phyloP scores from a whole-genome alignment of 768 basidiomycete species.

The Rhizopogon vulgaris region DNA sequence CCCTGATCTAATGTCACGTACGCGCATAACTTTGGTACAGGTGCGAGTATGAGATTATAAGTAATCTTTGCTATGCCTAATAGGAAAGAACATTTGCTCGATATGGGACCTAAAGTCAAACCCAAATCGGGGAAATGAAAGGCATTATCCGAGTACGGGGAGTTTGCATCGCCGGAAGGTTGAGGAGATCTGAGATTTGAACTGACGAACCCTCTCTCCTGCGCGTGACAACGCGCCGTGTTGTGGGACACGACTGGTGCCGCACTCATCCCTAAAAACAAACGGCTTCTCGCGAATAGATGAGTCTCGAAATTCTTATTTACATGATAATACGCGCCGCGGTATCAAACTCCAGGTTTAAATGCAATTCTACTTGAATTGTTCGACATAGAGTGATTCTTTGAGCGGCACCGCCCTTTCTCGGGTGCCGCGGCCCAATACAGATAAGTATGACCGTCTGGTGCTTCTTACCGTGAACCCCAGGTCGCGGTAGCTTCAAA shows the following conservation, averaged over 20 bases:
- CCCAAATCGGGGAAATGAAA: conserved; percentile 9
- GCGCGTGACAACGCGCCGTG: neutral
- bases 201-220: neutral
- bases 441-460: neutral
- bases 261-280: neutral
- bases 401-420: conserved; percentile 12
- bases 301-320: neutral
- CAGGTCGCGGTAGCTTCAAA: neutral
- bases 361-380: neutral
- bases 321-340: neutral
- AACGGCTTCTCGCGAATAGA: neutral
- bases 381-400: neutral
- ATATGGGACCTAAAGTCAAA: neutral
- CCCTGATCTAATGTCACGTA: neutral
- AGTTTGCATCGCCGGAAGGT: conserved; percentile 26
- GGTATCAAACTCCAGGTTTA: neutral
- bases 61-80: neutral
- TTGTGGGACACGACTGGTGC: neutral
- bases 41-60: neutral
- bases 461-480: conserved; percentile 5
- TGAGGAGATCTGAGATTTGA: conserved; percentile 28
- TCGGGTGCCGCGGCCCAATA: conserved; percentile 8
- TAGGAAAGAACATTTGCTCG: too few relatives aligned
- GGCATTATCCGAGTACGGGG: conserved; percentile 26
- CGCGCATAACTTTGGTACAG: neutral